A percentile compares a stretch with the other conserved stretches of the same genome.
phyloP scores from a whole-genome alignment of 2,329 filamentous ascomycete genomes.

The Pseudogymnoascus sp. region DNA sequence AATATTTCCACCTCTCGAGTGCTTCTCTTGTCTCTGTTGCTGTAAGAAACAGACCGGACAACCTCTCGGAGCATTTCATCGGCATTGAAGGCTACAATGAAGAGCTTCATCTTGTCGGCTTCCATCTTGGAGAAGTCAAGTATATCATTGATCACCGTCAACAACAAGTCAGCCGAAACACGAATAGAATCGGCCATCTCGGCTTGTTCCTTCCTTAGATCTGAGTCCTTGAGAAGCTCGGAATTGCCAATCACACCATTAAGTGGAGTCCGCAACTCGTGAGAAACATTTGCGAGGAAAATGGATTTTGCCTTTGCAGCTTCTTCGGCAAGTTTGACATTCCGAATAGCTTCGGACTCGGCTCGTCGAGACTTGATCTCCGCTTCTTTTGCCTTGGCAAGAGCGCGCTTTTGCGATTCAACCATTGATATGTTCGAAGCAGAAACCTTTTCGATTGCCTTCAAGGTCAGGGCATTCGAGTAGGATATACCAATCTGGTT shows the following conservation, averaged over 20 bases:
- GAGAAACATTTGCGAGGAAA: conserved; percentile 72
- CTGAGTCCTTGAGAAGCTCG: conserved; percentile 70
- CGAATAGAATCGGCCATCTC: conserved; percentile 85
- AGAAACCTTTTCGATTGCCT: conserved; percentile 67
- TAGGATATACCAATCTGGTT: conserved; percentile 71
- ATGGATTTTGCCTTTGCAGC: conserved; percentile 77
- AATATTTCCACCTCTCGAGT: conserved; percentile 56
- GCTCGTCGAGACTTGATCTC: conserved; percentile 71
- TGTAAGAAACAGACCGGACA: conserved; percentile 57
- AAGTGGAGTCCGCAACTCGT: conserved; percentile 73
- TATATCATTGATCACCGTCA: conserved; percentile 95
- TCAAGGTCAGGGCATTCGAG: conserved; percentile 59
- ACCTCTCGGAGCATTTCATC: conserved; percentile 58
- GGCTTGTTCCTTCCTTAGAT: conserved; percentile 65
- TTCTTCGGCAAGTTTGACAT: conserved; percentile 75
- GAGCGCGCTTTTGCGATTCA: conserved; percentile 63
- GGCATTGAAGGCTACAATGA: conserved; percentile 60
- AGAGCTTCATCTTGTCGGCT: conserved; percentile 77
- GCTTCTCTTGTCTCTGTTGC: conserved; percentile 54
- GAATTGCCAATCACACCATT: conserved; percentile 87
- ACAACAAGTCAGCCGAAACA: conserved; percentile 73
- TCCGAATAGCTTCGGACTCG: conserved; percentile 67
- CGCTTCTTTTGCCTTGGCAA: conserved; percentile 63
- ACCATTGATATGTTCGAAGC: conserved; percentile 74
- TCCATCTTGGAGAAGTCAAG: conserved; percentile 93